Percentiles rank a stretch among this genome's conserved stretches.
These are phyloP conservation scores for Lachancea sp. DNA, from an alignment of 805 yeast genomes.

Conservation along the genomic window DNA sequence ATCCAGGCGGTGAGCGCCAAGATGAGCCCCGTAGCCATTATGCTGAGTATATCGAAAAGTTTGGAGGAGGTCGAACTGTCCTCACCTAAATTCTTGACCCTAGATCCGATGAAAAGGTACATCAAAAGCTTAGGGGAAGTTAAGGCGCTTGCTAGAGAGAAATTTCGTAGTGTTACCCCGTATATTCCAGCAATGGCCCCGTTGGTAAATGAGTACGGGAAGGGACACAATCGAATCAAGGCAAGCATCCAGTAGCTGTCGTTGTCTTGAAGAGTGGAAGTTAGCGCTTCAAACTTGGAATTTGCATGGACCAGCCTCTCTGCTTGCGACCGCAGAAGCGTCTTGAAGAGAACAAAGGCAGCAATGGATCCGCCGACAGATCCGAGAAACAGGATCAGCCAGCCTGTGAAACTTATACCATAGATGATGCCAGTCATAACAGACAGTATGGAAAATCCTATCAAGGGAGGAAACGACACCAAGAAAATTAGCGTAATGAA, in stretches of 20 bases:
- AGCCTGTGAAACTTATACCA: constrained; percentile 69
- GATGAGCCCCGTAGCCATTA: constrained; percentile 49
- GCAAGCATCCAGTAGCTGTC: constrained; percentile 61
- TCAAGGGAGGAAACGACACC: constrained; percentile 84
- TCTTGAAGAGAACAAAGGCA: constrained; percentile 66
- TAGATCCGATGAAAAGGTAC: constrained; percentile 71
- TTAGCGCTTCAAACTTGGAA: constrained; percentile 64
- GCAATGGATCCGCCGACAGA: constrained; percentile 66
- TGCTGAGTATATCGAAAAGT: constrained; percentile 56
- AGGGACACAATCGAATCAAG: constrained; percentile 77
- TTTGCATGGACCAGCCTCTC: constrained; percentile 52
- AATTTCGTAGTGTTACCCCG: constrained; percentile 55
- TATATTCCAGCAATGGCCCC: constrained; percentile 91
- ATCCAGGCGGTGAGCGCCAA: constrained; percentile 58
- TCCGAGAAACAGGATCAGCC: constrained; percentile 66
- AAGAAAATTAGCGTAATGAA: constrained; percentile 49
- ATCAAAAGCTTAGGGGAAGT: constrained; percentile 80
- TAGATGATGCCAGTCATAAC: constrained; percentile 72
- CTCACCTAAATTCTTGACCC: constrained; percentile 63
- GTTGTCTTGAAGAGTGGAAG: constrained; percentile 64
- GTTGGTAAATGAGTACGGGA: constrained; percentile 87
- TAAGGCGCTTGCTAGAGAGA: constrained; percentile 61
- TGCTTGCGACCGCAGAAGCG: constrained; percentile 52
- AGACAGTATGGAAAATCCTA: constrained; percentile 71
- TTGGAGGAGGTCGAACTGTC: constrained; percentile 44